phyloP scores from a whole-genome alignment of 1,139 yeast genomes.

The Kodamaea fungicola region DNA sequence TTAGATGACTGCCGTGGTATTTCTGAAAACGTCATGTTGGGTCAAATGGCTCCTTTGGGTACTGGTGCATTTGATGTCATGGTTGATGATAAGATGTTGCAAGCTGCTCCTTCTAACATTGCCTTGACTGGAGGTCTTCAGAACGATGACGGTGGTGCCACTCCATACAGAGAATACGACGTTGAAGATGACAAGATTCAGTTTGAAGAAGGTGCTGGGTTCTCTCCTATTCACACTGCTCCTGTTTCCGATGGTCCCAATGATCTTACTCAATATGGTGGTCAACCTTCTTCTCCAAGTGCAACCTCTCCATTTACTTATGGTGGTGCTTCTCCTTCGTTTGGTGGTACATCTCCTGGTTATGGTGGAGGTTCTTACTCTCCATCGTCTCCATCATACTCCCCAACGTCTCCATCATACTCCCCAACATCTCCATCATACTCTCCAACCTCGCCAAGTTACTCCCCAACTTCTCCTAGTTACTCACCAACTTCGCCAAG shows the following conservation, averaged over 20 bases:
- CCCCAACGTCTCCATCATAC: constrained; percentile 52
- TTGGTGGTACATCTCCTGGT: constrained; percentile 64
- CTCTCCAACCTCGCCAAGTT: constrained; percentile 69
- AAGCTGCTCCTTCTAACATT: constrained; percentile 56
- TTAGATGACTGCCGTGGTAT: constrained; percentile 98
- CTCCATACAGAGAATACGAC: constrained; percentile 84
- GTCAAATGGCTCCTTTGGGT: constrained; percentile 98
- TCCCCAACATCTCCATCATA: constrained; percentile 74
- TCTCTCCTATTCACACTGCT: constrained; percentile 91
- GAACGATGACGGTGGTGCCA: constrained; percentile 78
- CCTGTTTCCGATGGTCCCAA: constrained; percentile 81
- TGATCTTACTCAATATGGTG: constrained; percentile 88
- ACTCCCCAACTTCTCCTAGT: constrained; percentile 72
- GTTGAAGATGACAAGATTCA: constrained; percentile 76
- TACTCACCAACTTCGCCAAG: constrained; percentile 75
- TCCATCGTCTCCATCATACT: constrained; percentile 46
- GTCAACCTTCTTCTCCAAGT: constrained; percentile 55
- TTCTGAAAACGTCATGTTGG: constrained; percentile 95
- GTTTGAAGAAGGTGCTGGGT: constrained; percentile 80
- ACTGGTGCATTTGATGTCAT: constrained; percentile 97
- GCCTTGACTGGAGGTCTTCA: constrained; percentile 28
- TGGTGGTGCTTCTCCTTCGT: constrained; percentile 41
- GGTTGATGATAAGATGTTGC: constrained; percentile 87
- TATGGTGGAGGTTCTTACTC: constrained; percentile 45
- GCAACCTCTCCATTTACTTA: constrained; percentile 58